Conservation (phyloP, 2,329 filamentous ascomycete species). For the Pseudogymnoascus sp. region DNA sequence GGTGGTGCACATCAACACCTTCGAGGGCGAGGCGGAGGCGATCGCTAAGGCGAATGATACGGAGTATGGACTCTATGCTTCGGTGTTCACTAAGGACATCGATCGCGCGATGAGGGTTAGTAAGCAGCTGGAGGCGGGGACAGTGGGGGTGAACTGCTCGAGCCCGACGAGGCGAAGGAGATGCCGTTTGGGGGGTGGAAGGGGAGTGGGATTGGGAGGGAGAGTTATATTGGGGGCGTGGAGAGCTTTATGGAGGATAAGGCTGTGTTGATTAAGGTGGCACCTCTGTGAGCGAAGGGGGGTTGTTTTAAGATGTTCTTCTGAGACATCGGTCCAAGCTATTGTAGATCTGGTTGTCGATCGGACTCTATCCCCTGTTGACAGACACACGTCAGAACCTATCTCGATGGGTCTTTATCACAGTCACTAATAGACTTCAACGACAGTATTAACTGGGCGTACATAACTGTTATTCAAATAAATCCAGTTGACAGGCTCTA, state of each 20-base stretch:
- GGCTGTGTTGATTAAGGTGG: conserved; percentile 21
- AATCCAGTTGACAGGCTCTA: not conserved
- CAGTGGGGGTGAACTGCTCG: conserved; percentile 30
- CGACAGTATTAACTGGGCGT: not conserved
- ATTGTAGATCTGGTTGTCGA: not conserved
- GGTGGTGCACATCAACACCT: conserved; percentile 46
- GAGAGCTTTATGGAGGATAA: conserved; percentile 25
- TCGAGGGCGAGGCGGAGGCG: conserved; percentile 51
- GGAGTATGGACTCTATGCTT: conserved; percentile 53
- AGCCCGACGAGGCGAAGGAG: conserved; percentile 17
- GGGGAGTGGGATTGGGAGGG: conserved; percentile 21
- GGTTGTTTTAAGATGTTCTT: not conserved
- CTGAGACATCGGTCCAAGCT: not conserved
- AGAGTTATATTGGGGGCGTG: conserved; percentile 19
- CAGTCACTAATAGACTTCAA: not conserved
- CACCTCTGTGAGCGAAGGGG: not conserved
- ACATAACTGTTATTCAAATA: not conserved
- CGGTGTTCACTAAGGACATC: conserved; percentile 54
- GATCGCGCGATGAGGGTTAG: conserved; percentile 40
- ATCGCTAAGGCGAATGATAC: conserved; percentile 57
- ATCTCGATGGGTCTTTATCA: not conserved
- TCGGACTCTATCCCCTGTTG: not conserved
- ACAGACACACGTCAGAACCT: not conserved
- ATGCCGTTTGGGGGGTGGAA: conserved; percentile 26
- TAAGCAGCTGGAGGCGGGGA: conserved; percentile 45